Evolutionary conservation across 2,329 filamentous ascomycete species (phyloP), one percentile per base, ranked within the genome.

Genomic region (Penicillium sp.): DNA sequence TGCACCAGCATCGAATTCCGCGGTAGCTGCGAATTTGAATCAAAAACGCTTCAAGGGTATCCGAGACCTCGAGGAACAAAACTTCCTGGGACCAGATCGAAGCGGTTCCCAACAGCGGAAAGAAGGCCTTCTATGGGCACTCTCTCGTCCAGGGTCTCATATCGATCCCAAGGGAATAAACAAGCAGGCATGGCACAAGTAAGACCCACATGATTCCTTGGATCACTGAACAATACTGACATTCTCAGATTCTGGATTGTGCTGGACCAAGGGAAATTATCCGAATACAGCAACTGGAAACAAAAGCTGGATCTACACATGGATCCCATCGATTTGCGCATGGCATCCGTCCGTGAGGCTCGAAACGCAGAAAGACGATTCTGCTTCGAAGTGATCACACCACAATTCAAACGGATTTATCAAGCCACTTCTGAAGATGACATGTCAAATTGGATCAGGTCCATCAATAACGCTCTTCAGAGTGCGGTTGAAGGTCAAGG

Each of bases 201-300:
- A 77, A 74, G 87, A 80, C 30, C 30, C 18, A 4, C 18, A 13
- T 30, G 19, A 13, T 39, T n/a, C 8, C 14, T 31, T 11, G 3
- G n/a, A 29, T 11, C 2, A 7, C 10, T 29, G 19, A 36, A 34
- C 16, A 19, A 9, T 48, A 37, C 34, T 31, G 34, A 16, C 14
- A n/a, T 35, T 34, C 6, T 11, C 61, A 95, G 90, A 66, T 99
- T 97, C 72, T 99, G 93, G 93, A 95, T 99, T 56, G 93, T 99
- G 2, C 78, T 99, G 37, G 95, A 97, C 67, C 91, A 95, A 70
- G 93, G 93, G 19, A 95, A 93, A 67, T 79, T 99, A 13, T 96
- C 92, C 1, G 93, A 99, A 66, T 99, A 99, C 72, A 95, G 91
- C 67, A 97, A 99, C 69, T 99, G 93, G 93, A 99, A 99, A 72